Conservation (phyloP, 768 basidiomycete species). For the Rhodotorula babjevae region DNA sequence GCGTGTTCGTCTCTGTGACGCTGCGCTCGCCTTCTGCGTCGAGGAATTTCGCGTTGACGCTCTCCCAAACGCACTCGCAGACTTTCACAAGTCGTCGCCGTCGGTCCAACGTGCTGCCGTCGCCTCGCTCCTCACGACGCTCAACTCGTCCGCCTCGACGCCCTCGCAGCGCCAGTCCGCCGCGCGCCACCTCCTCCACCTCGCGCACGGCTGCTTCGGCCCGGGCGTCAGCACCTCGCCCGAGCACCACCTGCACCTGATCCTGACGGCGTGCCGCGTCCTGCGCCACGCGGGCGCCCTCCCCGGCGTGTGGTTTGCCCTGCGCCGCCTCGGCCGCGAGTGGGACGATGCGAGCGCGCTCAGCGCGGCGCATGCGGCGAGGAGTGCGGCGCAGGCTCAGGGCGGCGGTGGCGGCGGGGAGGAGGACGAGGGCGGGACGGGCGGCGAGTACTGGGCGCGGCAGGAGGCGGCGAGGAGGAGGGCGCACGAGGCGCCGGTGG, state of each 20-base stretch:
- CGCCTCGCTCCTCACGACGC: conserved; percentile 72
- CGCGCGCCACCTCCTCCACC: conserved; percentile 78
- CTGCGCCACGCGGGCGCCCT: conserved; percentile 79
- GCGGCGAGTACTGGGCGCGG: neutral
- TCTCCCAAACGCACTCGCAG: conserved; percentile 47
- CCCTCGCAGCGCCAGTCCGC: conserved; percentile 66
- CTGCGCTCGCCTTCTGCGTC: too few relatives aligned
- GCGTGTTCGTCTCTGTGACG: too few relatives aligned
- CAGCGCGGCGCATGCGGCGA: neutral
- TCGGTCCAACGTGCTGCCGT: conserved; percentile 66
- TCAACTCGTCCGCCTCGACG: conserved; percentile 72
- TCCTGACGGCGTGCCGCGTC: conserved; percentile 86
- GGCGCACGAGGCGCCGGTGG: neutral
- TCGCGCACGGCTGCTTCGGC: conserved; percentile 67
- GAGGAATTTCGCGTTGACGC: neutral
- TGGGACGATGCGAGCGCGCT: conserved; percentile 34
- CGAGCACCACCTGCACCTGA: conserved; percentile 91
- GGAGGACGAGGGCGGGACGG: neutral
- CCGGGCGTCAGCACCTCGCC: conserved; percentile 64
- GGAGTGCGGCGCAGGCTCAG: neutral
- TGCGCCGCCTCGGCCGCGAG: conserved; percentile 71
- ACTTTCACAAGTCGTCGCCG: conserved; percentile 70
- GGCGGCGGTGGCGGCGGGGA: too few relatives aligned
- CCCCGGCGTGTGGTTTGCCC: conserved; percentile 72
- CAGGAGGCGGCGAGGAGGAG: neutral